Evolutionary conservation across 345 rosid species (phyloP), one percentile per base, ranked within the genome.

Genomic region (Pelargonium nanum): DNA sequence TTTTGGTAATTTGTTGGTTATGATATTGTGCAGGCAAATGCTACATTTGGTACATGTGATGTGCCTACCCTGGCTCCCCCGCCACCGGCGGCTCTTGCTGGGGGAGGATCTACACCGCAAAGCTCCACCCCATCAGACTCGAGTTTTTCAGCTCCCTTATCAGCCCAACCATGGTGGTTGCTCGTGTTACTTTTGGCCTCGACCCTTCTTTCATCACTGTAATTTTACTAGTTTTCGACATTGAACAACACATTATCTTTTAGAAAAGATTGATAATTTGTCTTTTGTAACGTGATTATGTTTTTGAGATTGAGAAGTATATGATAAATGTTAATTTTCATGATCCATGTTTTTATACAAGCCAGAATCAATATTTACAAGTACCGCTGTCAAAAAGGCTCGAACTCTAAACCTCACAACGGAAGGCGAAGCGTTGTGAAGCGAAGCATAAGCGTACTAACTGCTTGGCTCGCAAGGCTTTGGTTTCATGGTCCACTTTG

Each of bases 41-140:
- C 88, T 23, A 77, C 83, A 22, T 80, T 72, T 23, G 99, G 97
- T 0, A 78, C 85, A 45, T 93, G 99, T 22, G 90, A 89, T 63
- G 78, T 76, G 62, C 96, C 99, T 6, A 64, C 65, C 0, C 66
- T 76, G 15, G 65, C 97, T 0, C 89, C 99, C 1, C 99, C 99
- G 28, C 85, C 84, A 19, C 96, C 94, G 24, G 84, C 80, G 1
- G 61, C 90, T 0, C 68, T 0, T 34, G 19, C 65, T 19, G 1
- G 61, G 4, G 67, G 58, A 28, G 72, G 63, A 48, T 60, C 56
- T 61, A 22, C 80, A 0, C 55, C 12, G 25, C 15, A 23, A 24
- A 25, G 21, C 22, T 64, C 73, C 22, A 22, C 22, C 53, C 69
- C 73, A 17, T 22, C 60, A 34, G 77, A 73, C 65, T 50, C 13